Evolutionary conservation across 352 stramenopile genomes (phyloP).

Genomic region (Pythium utonaiense): DNA sequence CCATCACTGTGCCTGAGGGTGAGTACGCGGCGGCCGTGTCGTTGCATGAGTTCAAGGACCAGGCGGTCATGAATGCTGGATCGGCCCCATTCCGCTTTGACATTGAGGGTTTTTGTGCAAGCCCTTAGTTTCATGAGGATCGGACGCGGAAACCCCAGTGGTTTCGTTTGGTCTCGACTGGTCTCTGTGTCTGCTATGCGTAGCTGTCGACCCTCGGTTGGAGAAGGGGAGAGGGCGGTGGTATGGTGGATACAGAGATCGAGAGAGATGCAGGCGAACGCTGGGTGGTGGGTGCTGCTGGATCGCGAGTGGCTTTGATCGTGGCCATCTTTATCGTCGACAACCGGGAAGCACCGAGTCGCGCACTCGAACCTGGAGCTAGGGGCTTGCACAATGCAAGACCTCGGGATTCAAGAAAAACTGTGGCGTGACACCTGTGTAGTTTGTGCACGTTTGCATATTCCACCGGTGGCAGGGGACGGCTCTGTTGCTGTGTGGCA

Average conservation of each 20-base stretch:
- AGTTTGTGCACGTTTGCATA: slow-evolving; percentile 3
- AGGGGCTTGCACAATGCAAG: slow-evolving; percentile 26
- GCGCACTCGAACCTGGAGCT: slow-evolving; percentile 22
- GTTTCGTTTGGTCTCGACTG: slow-evolving; percentile 1
- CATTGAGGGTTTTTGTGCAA: slow-evolving; percentile 88
- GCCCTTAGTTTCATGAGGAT: slow-evolving; percentile 43
- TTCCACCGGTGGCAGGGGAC: background rate
- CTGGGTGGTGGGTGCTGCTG: slow-evolving; percentile 9
- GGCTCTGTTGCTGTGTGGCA: no score
- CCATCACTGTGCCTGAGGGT: slow-evolving; percentile 41
- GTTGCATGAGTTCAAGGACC: slow-evolving; percentile 72
- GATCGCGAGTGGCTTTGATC: slow-evolving; percentile 10
- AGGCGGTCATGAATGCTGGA: slow-evolving; percentile 69
- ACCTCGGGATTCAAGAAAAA: slow-evolving; percentile 21
- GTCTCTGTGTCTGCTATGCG: background rate
- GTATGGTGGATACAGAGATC: background rate
- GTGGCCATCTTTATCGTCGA: slow-evolving; percentile 5
- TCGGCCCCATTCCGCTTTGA: slow-evolving; percentile 72
- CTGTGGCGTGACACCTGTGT: slow-evolving; percentile 16
- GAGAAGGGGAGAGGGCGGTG: background rate
- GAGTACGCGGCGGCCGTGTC: slow-evolving; percentile 75
- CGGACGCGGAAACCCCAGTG: slow-evolving; percentile 6
- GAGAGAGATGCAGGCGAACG: background rate
- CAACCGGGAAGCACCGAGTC: slow-evolving; percentile 23
- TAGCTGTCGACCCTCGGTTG: background rate